phyloP scores from a whole-genome alignment of 495 filamentous ascomycete species.

The Aspergillus cavernicola region DNA sequence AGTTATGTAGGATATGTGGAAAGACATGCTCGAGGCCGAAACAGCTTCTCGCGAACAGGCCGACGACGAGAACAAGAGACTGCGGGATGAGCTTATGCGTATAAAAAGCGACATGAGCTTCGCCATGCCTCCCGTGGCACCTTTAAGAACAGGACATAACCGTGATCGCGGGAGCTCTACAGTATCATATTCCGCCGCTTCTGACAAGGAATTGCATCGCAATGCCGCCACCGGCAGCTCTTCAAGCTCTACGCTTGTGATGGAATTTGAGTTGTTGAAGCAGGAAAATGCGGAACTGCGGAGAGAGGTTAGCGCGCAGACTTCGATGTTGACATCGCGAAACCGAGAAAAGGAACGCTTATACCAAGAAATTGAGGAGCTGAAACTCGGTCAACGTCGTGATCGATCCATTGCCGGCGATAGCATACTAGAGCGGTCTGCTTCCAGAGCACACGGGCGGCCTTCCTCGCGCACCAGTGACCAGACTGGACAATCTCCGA shows the following conservation, averaged over 20 bases:
- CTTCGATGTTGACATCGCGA: slow-evolving; percentile 94
- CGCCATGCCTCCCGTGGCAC: slow-evolving; percentile 16
- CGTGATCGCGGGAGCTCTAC: slow-evolving; percentile 54
- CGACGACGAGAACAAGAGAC: slow-evolving; percentile 78
- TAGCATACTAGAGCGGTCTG: slow-evolving; percentile 88
- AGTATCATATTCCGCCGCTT: slow-evolving; percentile 56
- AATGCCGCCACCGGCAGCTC: slow-evolving; percentile 52
- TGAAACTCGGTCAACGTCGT: slow-evolving; percentile 80
- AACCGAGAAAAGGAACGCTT: slow-evolving; percentile 93
- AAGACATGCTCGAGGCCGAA: slow-evolving; percentile 92
- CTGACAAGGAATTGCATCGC: slow-evolving; percentile 57
- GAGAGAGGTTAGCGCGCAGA: slow-evolving; percentile 90
- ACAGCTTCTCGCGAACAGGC: slow-evolving; percentile 84
- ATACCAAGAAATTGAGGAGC: slow-evolving; percentile 94
- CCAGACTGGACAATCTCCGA: slow-evolving; percentile 59
- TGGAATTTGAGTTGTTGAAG: slow-evolving; percentile 71
- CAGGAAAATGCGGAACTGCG: slow-evolving; percentile 91
- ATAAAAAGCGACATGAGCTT: slow-evolving; percentile 61
- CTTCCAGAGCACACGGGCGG: slow-evolving; percentile 74
- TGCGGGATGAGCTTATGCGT: slow-evolving; percentile 79
- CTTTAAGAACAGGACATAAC: slow-evolving; percentile 40
- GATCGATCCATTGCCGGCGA: slow-evolving; percentile 75
- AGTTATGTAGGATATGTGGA: slow-evolving; percentile 68
- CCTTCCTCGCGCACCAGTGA: slow-evolving; percentile 71
- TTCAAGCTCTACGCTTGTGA: slow-evolving; percentile 60